phyloP scores from a whole-genome alignment of 108 stramenopile genomes.

The Nannochloropsis gaditana region DNA sequence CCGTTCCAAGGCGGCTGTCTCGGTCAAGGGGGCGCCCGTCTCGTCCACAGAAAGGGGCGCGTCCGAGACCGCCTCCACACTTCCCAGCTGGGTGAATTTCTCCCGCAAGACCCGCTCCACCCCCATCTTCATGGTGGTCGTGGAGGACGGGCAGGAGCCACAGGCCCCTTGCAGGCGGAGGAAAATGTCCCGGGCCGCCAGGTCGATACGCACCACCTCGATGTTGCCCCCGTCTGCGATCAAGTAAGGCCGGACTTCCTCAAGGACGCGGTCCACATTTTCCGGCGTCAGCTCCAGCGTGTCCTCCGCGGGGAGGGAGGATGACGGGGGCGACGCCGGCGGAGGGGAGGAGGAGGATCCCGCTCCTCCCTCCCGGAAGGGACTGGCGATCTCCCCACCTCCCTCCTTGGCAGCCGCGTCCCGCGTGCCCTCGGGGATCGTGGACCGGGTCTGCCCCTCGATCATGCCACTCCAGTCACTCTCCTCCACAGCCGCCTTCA shows the following conservation, averaged over 20 bases:
- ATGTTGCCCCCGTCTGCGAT: slow-evolving; percentile 93
- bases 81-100: slow-evolving; percentile 66
- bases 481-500: slow-evolving; percentile 35
- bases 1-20: neutral
- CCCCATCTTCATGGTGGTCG: slow-evolving; percentile 97
- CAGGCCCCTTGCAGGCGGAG: slow-evolving; percentile 87
- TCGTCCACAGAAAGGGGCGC: neutral
- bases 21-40: neutral
- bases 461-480: slow-evolving; percentile 43
- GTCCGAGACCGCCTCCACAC: slow-evolving; percentile 53
- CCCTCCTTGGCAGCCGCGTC: neutral
- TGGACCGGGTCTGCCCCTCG: slow-evolving; percentile 40
- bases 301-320: slow-evolving; percentile 26
- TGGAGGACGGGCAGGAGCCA: slow-evolving; percentile 73
- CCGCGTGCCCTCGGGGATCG: slow-evolving; percentile 17
- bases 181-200: slow-evolving; percentile 61
- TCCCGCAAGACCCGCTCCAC: slow-evolving; percentile 87
- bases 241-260: slow-evolving; percentile 89
- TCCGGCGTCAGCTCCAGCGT: slow-evolving; percentile 65
- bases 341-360: neutral
- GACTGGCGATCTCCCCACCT: neutral
- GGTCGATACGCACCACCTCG: slow-evolving; percentile 69
- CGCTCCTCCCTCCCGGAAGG: neutral
- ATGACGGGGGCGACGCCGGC: slow-evolving; percentile 23
- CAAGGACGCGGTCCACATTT: slow-evolving; percentile 76